Evolutionary conservation across 2,329 filamentous ascomycete species (phyloP).

Genomic region (Fusarium buxicola): DNA sequence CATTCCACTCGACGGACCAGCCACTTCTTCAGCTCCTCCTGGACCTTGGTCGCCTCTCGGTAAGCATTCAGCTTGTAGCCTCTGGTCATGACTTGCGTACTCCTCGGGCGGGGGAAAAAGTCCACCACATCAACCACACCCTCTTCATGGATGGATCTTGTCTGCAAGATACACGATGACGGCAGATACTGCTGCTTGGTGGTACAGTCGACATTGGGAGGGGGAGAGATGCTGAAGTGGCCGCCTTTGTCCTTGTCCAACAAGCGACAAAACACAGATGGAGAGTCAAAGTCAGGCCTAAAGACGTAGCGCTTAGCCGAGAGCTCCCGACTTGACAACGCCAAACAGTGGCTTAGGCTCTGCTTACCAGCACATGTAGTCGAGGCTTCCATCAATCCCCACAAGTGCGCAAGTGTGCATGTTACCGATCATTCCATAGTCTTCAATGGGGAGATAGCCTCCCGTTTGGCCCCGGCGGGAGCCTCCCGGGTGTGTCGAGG

Average conservation of each 20-base stretch:
- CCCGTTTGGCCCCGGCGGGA: conserved; percentile 52
- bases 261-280: conserved; percentile 78
- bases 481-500: conserved; percentile 49
- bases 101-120: conserved; percentile 79
- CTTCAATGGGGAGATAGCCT: conserved; percentile 73
- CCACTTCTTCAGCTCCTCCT: conserved; percentile 76
- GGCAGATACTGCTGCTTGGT: conserved; percentile 84
- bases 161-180: conserved; percentile 80
- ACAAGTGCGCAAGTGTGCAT: conserved; percentile 83
- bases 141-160: conserved; percentile 80
- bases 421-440: conserved; percentile 84
- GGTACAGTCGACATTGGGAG: conserved; percentile 64
- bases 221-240: conserved; percentile 75
- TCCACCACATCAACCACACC: conserved; percentile 80
- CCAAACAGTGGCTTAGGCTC: background rate
- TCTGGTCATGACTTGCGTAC: conserved; percentile 63
- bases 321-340: background rate
- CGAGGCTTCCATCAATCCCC: conserved; percentile 78
- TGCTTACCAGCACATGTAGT: conserved; percentile 80
- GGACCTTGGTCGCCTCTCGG: conserved; percentile 64
- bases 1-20: conserved; percentile 78
- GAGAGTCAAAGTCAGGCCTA: conserved; percentile 83
- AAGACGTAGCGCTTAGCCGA: background rate
- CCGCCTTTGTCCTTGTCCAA: conserved; percentile 81
- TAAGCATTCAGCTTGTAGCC: conserved; percentile 62